Conservation (phyloP, 2,329 filamentous ascomycete species). For the Fusarium pseudocircinatum region DNA sequence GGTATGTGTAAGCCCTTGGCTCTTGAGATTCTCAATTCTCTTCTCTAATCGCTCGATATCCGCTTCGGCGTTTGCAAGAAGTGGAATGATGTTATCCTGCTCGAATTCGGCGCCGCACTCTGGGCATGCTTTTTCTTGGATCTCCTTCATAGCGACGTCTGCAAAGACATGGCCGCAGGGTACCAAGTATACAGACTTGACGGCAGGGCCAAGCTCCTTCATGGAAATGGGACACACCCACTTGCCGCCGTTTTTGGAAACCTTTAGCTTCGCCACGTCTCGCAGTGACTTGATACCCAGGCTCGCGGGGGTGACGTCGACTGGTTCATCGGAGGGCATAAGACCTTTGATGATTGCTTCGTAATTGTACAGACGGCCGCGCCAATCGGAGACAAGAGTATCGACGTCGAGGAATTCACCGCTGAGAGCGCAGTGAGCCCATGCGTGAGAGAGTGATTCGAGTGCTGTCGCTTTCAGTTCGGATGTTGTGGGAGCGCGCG, state of each 20-base stretch:
- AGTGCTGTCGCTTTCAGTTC: constrained; percentile 89
- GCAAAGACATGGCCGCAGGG: constrained; percentile 96
- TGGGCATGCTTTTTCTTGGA: constrained; percentile 70
- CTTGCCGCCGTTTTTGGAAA: constrained; percentile 62
- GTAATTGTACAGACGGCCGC: constrained; percentile 92
- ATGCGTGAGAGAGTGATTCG: constrained; percentile 86
- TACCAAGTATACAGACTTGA: constrained; percentile 87
- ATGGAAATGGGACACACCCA: constrained; percentile 89
- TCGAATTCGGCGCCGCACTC: constrained; percentile 82
- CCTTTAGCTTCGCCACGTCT: constrained; percentile 88
- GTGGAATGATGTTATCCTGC: constrained; percentile 80
- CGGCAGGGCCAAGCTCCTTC: constrained; percentile 82
- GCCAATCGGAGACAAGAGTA: constrained; percentile 84
- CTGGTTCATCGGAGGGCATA: constrained; percentile 69
- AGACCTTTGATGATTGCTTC: constrained; percentile 79
- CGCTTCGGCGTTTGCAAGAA: constrained; percentile 75
- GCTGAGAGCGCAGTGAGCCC: constrained; percentile 89
- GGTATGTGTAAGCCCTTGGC: constrained; percentile 81
- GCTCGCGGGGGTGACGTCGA: constrained; percentile 54
- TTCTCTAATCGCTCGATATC: constrained; percentile 75
- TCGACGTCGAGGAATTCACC: constrained; percentile 74
- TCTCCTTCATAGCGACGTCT: constrained; percentile 83
- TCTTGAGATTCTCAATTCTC: constrained; percentile 74
- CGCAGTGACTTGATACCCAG: constrained; percentile 80
- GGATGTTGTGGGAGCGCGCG: constrained; percentile 80